Evolutionary conservation across 345 rosid genomes (phyloP), one percentile per base, ranked within the genome.

Genomic region (Tarenaya hassleriana): DNA sequence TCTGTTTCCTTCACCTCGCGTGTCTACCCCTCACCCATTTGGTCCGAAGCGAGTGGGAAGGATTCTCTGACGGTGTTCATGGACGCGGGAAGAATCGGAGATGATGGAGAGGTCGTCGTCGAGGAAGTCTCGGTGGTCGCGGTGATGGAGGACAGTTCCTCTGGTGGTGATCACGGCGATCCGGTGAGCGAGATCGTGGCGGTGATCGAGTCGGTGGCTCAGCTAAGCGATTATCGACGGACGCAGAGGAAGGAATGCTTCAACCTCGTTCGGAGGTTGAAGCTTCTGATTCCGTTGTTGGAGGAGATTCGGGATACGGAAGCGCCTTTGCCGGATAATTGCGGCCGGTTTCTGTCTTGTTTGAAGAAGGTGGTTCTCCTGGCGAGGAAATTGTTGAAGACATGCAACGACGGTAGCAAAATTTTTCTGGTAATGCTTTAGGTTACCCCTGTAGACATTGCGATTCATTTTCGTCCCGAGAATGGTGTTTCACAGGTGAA

Each of bases 321-420:
- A 8, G 33, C 55, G 4, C 68, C 76, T 0, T 62, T 77, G 27
- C 8, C 72, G 3, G 67, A 63, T 8, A 24, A 35, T 1, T 68
- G 65, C 16, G 44, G 21, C 9, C 44, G 35, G 31, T 58, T 39
- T 45, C 50, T 88, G 42, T 11, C 35, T 15, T 66, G 58, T 34
- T 47, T 82, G 63, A 80, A 76, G 69, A 75, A 75, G 58, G 78
- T 76, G 1, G 50, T 80, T 56, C 7, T 70, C 14, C 9, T 54
- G 45, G 81, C 84, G 0, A 77, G 12, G 63, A 82, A 73, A 61
- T 34, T 84, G 48, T 20, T 84, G 66, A 69, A 46, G 44, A 57
- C 64, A 52, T 84, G 95, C 65, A 80, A 78, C 12, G 75, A 75
- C 51, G 91, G 91, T 18, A 88, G 97, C 84, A 88, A 84, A 74